A percentile compares a stretch with the other conserved stretches of the same genome.
These are phyloP conservation scores for Suillus plorans DNA, from an alignment of 768 basidiomycete genomes.

Conservation along the genomic window DNA sequence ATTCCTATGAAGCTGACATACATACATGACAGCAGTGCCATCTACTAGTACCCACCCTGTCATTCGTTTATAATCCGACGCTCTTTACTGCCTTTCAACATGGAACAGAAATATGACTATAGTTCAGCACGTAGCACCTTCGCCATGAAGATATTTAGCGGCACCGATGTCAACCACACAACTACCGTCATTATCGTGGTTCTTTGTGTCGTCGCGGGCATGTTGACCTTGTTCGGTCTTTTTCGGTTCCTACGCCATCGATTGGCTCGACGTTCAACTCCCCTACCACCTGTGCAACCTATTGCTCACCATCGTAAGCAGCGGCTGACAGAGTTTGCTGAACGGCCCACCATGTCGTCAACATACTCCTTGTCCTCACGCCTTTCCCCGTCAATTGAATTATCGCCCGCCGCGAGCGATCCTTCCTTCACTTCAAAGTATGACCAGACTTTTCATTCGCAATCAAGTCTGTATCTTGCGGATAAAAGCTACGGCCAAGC, in stretches of 20 bases:
- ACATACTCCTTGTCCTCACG: slow-evolving; percentile 24
- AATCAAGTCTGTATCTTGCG: slow-evolving; percentile 14
- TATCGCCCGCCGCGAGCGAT: slow-evolving; percentile 31
- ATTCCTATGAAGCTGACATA: neutral
- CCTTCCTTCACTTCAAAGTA: slow-evolving; percentile 29
- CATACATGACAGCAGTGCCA: neutral
- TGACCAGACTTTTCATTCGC: slow-evolving; percentile 17
- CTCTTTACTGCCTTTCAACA: neutral
- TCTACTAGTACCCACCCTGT: neutral
- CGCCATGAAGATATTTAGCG: neutral
- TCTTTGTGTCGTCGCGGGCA: slow-evolving; percentile 43
- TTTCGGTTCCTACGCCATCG: slow-evolving; percentile 37
- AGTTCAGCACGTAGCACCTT: neutral
- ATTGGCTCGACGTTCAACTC: slow-evolving; percentile 35
- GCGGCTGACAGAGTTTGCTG: slow-evolving; percentile 42
- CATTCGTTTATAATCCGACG: neutral
- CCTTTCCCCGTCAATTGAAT: slow-evolving; percentile 22
- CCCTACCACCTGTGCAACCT: slow-evolving; percentile 65
- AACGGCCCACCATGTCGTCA: slow-evolving; percentile 17
- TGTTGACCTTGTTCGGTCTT: slow-evolving; percentile 38
- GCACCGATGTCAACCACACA: slow-evolving; percentile 1
- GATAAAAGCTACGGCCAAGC: slow-evolving; percentile 15
- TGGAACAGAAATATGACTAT: neutral
- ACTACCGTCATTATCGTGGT: slow-evolving; percentile 50
- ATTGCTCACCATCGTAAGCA: slow-evolving; percentile 62